Evolutionary conservation across 208 protist species (phyloP), one percentile per base, ranked within the genome.

Genomic region (Acanthamoeba comandoni): DNA sequence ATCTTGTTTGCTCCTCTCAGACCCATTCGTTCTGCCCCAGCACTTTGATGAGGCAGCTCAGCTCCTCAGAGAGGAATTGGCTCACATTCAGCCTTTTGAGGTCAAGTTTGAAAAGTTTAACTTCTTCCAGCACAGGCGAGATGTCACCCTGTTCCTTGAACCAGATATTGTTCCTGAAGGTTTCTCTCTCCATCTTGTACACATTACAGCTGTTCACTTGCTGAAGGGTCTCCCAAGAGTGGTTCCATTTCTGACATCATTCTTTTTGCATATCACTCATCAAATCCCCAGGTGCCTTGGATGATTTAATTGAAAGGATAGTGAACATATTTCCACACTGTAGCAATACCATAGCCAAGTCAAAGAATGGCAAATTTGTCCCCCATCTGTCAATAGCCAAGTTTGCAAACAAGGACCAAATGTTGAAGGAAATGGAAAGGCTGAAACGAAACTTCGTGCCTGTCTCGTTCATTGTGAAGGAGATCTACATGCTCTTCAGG

Each of bases 381-480:
- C 55, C 75, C n/a, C 75, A 85, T n/a, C n/a, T 85, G 17, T 85
- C 75, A 9, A 11, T 85, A 35, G 75, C 75, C 75, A 85, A 85
- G 53, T 85, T 51, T 35, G 43, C 48, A 12, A 85, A 85, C 75
- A 17, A 31, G 19, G 26, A 2, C 13, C 13, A 85, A n/a, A 29
- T 85, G 26, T 48, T 24, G 19, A 26, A 57, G 26, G 24, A 67
- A 4, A 51, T 31, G 52, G 48, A 51, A 17, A 65, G 31, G 24
- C 8, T 85, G 29, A 35, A 85, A 43, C 29, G 26, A 22, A 9
- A 12, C 22, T 85, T 26, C 53, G 55, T 13, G 19, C 75, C 75
- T 17, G 51, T 85, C 53, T 3, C 53, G 4, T 85, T 85, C 53
- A 85, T 39, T 11, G 24, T 85, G n/a, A 85, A 85, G 24, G 75